phyloP scores from a whole-genome alignment of 2,329 filamentous ascomycete genomes.

The Colletotrichum tropicicola region DNA sequence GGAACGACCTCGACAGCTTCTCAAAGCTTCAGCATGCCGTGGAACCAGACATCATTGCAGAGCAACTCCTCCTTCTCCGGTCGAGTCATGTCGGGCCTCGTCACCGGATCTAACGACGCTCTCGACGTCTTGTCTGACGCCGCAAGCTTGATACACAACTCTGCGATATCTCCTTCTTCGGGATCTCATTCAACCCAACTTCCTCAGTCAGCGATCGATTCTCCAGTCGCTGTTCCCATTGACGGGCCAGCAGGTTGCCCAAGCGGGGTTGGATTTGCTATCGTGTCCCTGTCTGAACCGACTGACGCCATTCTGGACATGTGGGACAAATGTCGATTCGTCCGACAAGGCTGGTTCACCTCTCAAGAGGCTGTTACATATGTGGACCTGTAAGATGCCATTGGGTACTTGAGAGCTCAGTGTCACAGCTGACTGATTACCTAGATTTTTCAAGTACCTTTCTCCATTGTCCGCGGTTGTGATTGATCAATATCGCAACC shows the following conservation, averaged over 20 bases:
- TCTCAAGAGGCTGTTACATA: slow-evolving; percentile 38
- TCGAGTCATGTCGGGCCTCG: slow-evolving; percentile 5
- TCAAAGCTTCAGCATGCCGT: background rate
- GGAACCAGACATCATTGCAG: background rate
- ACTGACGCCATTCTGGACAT: slow-evolving; percentile 33
- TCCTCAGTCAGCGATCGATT: background rate
- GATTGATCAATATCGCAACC: background rate
- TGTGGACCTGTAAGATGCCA: slow-evolving; percentile 32
- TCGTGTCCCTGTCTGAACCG: slow-evolving; percentile 30
- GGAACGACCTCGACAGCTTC: background rate
- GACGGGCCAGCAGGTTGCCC: background rate
- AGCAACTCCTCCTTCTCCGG: background rate
- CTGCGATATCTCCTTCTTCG: slow-evolving; percentile 7
- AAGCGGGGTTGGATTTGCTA: slow-evolving; percentile 9
- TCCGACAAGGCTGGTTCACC: slow-evolving; percentile 37
- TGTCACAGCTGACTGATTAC: background rate
- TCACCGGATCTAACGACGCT: slow-evolving; percentile 15
- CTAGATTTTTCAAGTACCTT: slow-evolving; percentile 21
- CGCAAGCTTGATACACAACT: background rate
- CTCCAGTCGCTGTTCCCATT: background rate
- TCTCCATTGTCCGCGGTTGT: background rate
- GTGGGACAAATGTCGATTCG: slow-evolving; percentile 37
- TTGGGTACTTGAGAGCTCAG: background rate
- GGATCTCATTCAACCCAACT: background rate
- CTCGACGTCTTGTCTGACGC: slow-evolving; percentile 14